A percentile compares a stretch with the other conserved stretches of the same genome.
Conservation (phyloP, 2,329 filamentous ascomycete genomes). For the Aciculosporium take region DNA sequence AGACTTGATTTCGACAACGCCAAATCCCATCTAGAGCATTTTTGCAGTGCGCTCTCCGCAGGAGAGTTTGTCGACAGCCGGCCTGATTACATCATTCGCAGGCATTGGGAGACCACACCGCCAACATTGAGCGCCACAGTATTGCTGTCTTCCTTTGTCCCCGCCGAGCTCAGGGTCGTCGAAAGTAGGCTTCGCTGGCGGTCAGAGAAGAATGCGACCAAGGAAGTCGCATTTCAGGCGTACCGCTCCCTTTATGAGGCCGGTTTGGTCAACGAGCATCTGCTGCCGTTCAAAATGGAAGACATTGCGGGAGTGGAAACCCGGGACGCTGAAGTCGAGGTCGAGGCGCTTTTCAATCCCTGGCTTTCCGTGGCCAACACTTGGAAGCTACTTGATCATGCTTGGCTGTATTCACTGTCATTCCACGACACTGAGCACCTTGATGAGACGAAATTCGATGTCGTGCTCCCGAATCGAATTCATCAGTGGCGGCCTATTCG, state of each 20-base stretch:
- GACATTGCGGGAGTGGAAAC: constrained; percentile 25
- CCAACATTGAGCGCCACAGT: constrained; percentile 43
- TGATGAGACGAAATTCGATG: constrained; percentile 21
- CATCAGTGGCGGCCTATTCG: constrained; percentile 21
- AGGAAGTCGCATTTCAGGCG: constrained; percentile 73
- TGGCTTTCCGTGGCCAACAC: constrained; percentile 29
- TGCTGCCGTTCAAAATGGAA: constrained; percentile 48
- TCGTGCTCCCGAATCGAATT: constrained; percentile 30
- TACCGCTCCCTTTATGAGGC: constrained; percentile 55
- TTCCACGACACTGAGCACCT: constrained; percentile 19
- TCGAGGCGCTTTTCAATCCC: constrained; percentile 28
- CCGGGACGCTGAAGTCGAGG: constrained; percentile 20
- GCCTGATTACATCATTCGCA: constrained; percentile 51
- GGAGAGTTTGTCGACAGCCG: constrained; percentile 46
- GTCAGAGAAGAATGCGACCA: constrained; percentile 57
- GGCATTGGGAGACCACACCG: constrained; percentile 16
- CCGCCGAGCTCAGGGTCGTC: constrained; percentile 23
- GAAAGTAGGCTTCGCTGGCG: constrained; percentile 37
- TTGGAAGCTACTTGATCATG: constrained; percentile 22
- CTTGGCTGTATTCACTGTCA: constrained; percentile 17
- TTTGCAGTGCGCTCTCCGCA: constrained; percentile 50
- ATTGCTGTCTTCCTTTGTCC: constrained; percentile 54
- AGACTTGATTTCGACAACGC: constrained; percentile 60
- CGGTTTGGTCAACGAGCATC: constrained; percentile 61
- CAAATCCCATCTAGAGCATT: constrained; percentile 64